These are phyloP conservation scores for Jamesozyma rosinii DNA, from an alignment of 805 yeast genomes.

Conservation along the genomic window DNA sequence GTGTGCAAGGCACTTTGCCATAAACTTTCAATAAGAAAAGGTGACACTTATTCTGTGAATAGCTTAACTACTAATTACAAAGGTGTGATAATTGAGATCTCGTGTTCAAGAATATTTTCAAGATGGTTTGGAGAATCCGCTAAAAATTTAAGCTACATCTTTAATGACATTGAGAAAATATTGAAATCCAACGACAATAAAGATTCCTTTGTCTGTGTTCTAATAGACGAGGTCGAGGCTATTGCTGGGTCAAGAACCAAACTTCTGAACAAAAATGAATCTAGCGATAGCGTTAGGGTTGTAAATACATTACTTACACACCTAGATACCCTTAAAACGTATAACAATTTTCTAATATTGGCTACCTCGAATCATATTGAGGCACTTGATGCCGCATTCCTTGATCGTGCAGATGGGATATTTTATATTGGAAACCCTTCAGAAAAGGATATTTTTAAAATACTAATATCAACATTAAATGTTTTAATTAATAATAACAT, in stretches of 20 bases:
- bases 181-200: slow-evolving; percentile 11
- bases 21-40: slow-evolving; percentile 30
- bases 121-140: slow-evolving; percentile 42
- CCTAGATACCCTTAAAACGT: slow-evolving; percentile 33
- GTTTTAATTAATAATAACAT: slow-evolving; percentile 17
- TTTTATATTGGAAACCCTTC: slow-evolving; percentile 33
- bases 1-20: slow-evolving; percentile 35
- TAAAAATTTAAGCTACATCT: slow-evolving; percentile 32
- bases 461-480: slow-evolving; percentile 25
- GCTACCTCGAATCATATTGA: slow-evolving; percentile 36
- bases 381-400: slow-evolving; percentile 37
- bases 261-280: slow-evolving; percentile 32
- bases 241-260: slow-evolving; percentile 35
- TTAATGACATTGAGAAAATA: slow-evolving; percentile 28
- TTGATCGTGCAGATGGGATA: slow-evolving; percentile 36
- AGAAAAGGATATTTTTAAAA: slow-evolving; percentile 22
- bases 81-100: slow-evolving; percentile 34
- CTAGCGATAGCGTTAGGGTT: slow-evolving; percentile 36
- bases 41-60: slow-evolving; percentile 1
- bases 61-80: slow-evolving; percentile 6
- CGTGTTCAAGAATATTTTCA: slow-evolving; percentile 37
- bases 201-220: slow-evolving; percentile 26
- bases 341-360: slow-evolving; percentile 31
- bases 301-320: slow-evolving; percentile 38
- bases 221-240: slow-evolving; percentile 42